Evolutionary conservation across 257 asterid species (phyloP), one percentile per base, ranked within the genome.

Genomic region (Jacaranda copaia): DNA sequence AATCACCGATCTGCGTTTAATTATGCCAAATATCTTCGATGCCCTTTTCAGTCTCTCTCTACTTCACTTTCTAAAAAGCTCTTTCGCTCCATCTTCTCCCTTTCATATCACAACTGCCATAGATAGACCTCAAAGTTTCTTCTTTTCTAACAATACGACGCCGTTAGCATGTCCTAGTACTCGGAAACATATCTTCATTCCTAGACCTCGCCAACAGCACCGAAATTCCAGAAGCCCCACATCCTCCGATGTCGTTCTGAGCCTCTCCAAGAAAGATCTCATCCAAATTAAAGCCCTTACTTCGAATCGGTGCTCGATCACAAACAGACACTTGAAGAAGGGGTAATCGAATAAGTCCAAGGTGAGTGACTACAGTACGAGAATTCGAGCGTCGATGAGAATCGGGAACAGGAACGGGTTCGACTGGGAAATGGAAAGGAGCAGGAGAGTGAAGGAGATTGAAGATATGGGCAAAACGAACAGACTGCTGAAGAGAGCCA

Each of bases 401-500:
- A 81, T 68, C 12, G 86, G 57, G 51, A 86, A 65, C 4, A 87
- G 81, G 0, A 84, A 77, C 18, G 84, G 72, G 52, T 79, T 83
- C 62, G 84, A 85, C 48, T 91, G 97, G 97, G 93, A 86, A 82
- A 80, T 70, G 67, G 89, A 83, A 77, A 87, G 87, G 93, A 91
- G 87, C 85, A 86, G 75, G 82, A 86, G 91, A 79, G 89, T 85
- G 15, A 84, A 86, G 80, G 94, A 91, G 74, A 55, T 89, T 46
- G 91, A 91, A 76, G 97, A 87, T 61, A 89, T 82, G 90, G 32
- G 32, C 32, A 25, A 25, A 25, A 25, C 2, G 2, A 83, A 70
- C 82, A 94, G 87, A 81, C 71, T 89, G 82, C 95, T 87, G 81
- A 87, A 84, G 83, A 91, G 86, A 79, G 97, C 93, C 12, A 95